Conservation (phyloP, 2,329 filamentous ascomycete species). For the Phoma sp. region DNA sequence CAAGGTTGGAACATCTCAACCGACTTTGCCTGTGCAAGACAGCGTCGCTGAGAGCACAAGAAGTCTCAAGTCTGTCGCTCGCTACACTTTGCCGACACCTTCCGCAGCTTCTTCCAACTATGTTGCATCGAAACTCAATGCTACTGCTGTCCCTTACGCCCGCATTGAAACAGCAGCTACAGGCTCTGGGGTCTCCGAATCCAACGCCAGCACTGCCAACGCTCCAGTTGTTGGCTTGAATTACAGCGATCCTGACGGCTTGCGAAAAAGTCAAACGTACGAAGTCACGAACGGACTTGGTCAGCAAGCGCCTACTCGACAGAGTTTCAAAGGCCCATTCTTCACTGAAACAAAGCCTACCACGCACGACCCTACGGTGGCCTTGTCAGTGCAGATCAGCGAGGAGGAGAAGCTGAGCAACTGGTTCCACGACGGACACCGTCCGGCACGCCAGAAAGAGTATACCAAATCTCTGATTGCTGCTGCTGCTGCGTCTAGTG, state of each 20-base stretch:
- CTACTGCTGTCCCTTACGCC: slow-evolving; percentile 25
- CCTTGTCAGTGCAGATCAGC: slow-evolving; percentile 28
- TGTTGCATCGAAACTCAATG: slow-evolving; percentile 23
- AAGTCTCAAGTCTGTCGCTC: slow-evolving; percentile 12
- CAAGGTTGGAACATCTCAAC: slow-evolving; percentile 33
- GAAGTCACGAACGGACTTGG: slow-evolving; percentile 35
- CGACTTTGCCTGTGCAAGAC: slow-evolving; percentile 28
- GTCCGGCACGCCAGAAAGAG: slow-evolving; percentile 34
- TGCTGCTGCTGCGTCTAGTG: slow-evolving; percentile 20
- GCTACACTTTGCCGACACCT: slow-evolving; percentile 16
- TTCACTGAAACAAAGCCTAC: slow-evolving; percentile 43
- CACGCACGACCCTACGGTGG: slow-evolving; percentile 32
- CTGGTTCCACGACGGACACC: slow-evolving; percentile 50
- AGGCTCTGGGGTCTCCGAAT: slow-evolving; percentile 10
- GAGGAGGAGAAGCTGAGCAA: slow-evolving; percentile 47
- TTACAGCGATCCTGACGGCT: slow-evolving; percentile 38
- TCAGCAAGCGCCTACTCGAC: slow-evolving; percentile 37
- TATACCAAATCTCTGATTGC: slow-evolving; percentile 32
- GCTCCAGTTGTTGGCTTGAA: slow-evolving; percentile 21
- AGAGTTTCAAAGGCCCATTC: slow-evolving; percentile 48
- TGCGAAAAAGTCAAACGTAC: slow-evolving; percentile 18
- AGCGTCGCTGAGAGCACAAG: slow-evolving; percentile 35
- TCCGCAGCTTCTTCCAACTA: background rate
- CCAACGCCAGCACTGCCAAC: slow-evolving; percentile 18
- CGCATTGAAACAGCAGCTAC: background rate